Evolutionary conservation across 139 green algal species (phyloP).

Genomic region (Desmodesmus armatus): DNA sequence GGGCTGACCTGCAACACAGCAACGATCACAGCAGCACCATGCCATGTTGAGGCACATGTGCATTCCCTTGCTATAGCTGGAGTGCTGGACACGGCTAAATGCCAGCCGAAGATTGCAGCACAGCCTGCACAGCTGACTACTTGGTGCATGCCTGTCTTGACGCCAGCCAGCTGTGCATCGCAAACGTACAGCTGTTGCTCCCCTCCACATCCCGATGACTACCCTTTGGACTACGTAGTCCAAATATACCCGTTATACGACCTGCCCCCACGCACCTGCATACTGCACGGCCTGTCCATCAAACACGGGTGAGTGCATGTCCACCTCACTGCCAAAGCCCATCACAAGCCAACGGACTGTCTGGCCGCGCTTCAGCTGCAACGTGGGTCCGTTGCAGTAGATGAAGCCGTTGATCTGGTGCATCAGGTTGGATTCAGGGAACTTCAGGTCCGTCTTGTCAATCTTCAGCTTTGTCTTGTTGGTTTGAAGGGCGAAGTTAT

Average conservation of each 20-base stretch:
- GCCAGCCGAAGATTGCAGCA: no score
- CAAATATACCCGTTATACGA: no score
- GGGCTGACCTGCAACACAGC: neutral
- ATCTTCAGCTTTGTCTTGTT: constrained; percentile 26
- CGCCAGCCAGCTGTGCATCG: no score
- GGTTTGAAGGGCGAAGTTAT: neutral
- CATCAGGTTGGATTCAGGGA: constrained; percentile 61
- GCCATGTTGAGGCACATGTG: no score
- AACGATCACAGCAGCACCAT: no score
- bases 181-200: no score
- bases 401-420: constrained; percentile 65
- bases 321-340: constrained; percentile 61
- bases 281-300: constrained; percentile 32
- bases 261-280: neutral
- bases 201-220: no score
- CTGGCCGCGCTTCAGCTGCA: constrained; percentile 32
- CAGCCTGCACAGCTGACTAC: no score
- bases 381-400: constrained; percentile 65
- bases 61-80: no score
- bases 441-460: constrained; percentile 26
- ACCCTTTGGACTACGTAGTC: no score
- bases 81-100: no score
- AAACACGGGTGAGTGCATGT: constrained; percentile 67
- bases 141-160: no score
- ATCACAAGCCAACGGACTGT: constrained; percentile 55